A percentile compares a stretch with the other conserved stretches of the same genome.
Evolutionary conservation across 2,329 filamentous ascomycete genomes (phyloP).

Genomic region (Botrytis fabae): DNA sequence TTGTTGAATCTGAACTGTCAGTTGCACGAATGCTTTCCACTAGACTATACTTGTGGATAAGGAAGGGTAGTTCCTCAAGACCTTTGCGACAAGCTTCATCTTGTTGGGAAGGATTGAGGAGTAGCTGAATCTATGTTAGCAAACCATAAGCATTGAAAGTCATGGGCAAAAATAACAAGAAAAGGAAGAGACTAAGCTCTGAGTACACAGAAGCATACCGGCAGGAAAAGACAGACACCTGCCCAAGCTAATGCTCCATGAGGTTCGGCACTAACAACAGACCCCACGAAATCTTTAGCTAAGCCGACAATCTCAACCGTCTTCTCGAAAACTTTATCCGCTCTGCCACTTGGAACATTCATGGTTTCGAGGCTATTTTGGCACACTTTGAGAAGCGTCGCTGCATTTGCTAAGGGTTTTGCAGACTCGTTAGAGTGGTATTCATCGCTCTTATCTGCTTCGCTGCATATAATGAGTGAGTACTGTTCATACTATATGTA

Average conservation of each 20-base stretch:
- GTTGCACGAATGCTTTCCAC: not conserved
- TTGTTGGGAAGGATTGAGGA: constrained; percentile 1
- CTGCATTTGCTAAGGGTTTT: not conserved
- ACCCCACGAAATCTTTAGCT: constrained; percentile 3
- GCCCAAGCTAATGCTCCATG: constrained; percentile 13
- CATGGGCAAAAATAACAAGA: not conserved
- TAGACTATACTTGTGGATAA: not conserved
- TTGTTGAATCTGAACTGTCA: not conserved
- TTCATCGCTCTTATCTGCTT: not conserved
- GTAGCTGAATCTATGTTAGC: not conserved
- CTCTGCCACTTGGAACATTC: not conserved
- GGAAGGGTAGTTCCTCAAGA: not conserved
- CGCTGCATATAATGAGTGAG: not conserved
- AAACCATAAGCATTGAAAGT: not conserved
- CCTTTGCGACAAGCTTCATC: not conserved
- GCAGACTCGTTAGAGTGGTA: not conserved
- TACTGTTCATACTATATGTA: not conserved
- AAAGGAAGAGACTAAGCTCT: not conserved
- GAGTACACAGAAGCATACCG: not conserved
- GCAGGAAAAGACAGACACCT: constrained; percentile 8
- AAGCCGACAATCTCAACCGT: not conserved
- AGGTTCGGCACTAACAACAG: not conserved
- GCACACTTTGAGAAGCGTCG: not conserved
- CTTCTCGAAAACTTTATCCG: not conserved
- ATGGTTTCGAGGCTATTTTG: not conserved